phyloP scores from a whole-genome alignment of 306 rosid species.

The Sechiopsis laciniata region DNA sequence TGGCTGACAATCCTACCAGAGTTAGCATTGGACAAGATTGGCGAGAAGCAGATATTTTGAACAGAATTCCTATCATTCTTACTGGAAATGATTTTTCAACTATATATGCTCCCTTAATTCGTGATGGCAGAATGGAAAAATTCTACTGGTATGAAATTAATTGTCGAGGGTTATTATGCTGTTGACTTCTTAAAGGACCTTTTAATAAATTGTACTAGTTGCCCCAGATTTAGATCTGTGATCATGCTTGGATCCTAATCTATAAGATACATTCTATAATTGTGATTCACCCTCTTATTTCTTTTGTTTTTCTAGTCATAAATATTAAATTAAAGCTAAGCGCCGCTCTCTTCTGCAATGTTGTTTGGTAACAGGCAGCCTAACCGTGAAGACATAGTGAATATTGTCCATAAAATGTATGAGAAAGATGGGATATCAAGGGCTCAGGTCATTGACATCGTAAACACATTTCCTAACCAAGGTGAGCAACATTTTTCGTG shows the following conservation, averaged over 20 bases:
- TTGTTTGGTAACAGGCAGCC: constrained; percentile 79
- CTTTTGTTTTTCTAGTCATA: neutral
- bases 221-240: neutral
- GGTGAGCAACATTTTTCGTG: constrained; percentile 39
- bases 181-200: neutral
- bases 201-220: neutral
- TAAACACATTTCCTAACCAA: constrained; percentile 77
- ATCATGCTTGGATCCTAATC: neutral
- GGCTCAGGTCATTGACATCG: constrained; percentile 58
- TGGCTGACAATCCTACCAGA: constrained; percentile 84
- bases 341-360: constrained; percentile 28
- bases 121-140: constrained; percentile 98
- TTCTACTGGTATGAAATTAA: constrained; percentile 67
- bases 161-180: constrained; percentile 12
- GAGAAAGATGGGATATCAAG: constrained; percentile 80
- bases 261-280: neutral
- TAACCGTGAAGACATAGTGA: constrained; percentile 74
- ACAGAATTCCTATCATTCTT: constrained; percentile 84
- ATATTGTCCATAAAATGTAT: constrained; percentile 75
- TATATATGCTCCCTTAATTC: constrained; percentile 89
- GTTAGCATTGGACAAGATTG: constrained; percentile 92
- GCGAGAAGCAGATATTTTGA: constrained; percentile 66
- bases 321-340: constrained; percentile 9
- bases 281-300: constrained; percentile 11
- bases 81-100: constrained; percentile 97